Evolutionary conservation across 2,329 filamentous ascomycete genomes (phyloP).

Genomic region (Aspergillus flavus): DNA sequence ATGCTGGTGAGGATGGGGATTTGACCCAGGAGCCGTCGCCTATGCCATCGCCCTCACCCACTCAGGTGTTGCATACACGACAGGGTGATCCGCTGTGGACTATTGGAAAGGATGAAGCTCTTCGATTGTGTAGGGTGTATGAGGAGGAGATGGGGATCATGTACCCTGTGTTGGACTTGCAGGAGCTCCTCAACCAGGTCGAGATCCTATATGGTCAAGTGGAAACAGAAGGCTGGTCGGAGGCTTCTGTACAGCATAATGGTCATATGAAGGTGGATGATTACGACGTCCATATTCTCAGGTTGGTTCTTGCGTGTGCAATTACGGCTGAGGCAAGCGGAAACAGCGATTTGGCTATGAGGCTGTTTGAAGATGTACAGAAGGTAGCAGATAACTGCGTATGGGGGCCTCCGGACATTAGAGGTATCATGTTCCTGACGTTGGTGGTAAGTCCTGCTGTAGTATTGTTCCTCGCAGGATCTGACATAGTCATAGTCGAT

Average conservation of each 20-base stretch:
- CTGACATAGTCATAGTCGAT: slow-evolving; percentile 53
- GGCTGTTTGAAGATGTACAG: slow-evolving; percentile 76
- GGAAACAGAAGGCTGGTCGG: slow-evolving; percentile 8
- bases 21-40: slow-evolving; percentile 48
- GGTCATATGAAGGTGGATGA: slow-evolving; percentile 54
- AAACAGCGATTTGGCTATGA: slow-evolving; percentile 71
- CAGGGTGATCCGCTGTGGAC: slow-evolving; percentile 73
- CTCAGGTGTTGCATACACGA: not conserved
- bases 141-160: slow-evolving; percentile 88
- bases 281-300: slow-evolving; percentile 70
- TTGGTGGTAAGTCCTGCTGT: slow-evolving; percentile 41
- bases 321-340: slow-evolving; percentile 77
- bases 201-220: slow-evolving; percentile 57
- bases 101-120: slow-evolving; percentile 72
- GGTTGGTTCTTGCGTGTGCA: slow-evolving; percentile 78
- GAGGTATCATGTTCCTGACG: slow-evolving; percentile 60
- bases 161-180: slow-evolving; percentile 80
- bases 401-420: slow-evolving; percentile 60
- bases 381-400: slow-evolving; percentile 66
- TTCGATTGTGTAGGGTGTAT: slow-evolving; percentile 76
- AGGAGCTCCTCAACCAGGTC: slow-evolving; percentile 68
- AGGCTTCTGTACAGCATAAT: not conserved
- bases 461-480: not conserved
- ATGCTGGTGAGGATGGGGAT: slow-evolving; percentile 57
- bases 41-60: slow-evolving; percentile 28